Percentiles rank a stretch among this genome's conserved stretches.
These are phyloP conservation scores for Capsicum pubescens DNA, from an alignment of 257 asterid species.

Conservation along the genomic window DNA sequence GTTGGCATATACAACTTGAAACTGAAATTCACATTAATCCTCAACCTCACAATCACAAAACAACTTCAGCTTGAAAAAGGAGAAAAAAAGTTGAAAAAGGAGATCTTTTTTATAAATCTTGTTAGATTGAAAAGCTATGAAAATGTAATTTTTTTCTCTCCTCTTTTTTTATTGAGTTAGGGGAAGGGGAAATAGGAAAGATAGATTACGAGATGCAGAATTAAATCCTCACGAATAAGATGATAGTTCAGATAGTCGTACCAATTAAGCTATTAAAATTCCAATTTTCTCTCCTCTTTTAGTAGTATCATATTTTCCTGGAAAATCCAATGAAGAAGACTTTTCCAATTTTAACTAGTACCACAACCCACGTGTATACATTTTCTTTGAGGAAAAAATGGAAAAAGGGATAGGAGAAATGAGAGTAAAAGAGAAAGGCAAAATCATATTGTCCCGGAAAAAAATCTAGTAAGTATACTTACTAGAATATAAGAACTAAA, in stretches of 20 bases:
- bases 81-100: neutral
- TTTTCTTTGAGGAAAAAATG: neutral
- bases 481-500: neutral
- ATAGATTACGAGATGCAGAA: too few species aligned
- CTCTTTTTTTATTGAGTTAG: too few species aligned
- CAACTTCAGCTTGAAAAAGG: neutral
- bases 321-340: neutral
- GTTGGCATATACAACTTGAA: neutral
- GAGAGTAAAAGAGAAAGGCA: neutral
- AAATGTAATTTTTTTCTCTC: neutral
- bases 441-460: constrained; percentile 9
- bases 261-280: too few species aligned
- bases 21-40: neutral
- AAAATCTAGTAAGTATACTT: neutral
- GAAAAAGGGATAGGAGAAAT: neutral
- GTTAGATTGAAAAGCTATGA: neutral
- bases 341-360: neutral
- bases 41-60: neutral
- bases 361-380: constrained; percentile 9
- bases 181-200: too few species aligned
- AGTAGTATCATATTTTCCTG: constrained; percentile 9
- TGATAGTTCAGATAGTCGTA: too few species aligned
- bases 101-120: neutral
- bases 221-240: too few species aligned
- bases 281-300: neutral